Conservation (phyloP, 805 yeast genomes). For the Komagataella populi region DNA sequence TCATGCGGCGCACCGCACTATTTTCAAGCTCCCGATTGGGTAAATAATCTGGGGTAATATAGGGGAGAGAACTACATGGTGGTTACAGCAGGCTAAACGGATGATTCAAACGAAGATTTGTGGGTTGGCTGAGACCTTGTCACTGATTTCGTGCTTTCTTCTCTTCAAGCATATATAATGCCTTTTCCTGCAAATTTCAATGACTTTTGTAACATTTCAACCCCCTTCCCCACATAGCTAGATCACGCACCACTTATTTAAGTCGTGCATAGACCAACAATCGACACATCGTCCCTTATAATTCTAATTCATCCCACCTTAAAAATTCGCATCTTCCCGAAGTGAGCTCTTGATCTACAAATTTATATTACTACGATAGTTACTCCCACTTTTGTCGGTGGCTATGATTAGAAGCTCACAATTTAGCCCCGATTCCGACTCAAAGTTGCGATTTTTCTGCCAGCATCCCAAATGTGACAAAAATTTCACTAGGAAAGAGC, state of each 20-base stretch:
- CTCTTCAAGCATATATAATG: too few relatives aligned
- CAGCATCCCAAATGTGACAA: slow-evolving; percentile 38
- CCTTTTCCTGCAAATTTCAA: not conserved
- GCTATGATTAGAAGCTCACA: not conserved
- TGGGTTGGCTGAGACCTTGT: not conserved
- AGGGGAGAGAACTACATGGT: too few relatives aligned
- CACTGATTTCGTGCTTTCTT: too few relatives aligned
- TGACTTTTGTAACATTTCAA: not conserved
- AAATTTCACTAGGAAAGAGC: slow-evolving; percentile 47
- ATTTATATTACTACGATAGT: too few relatives aligned
- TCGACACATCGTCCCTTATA: not conserved
- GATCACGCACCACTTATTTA: not conserved
- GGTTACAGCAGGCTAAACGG: too few relatives aligned
- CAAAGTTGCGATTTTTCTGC: slow-evolving; percentile 14
- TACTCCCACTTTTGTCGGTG: not conserved
- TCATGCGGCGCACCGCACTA: not conserved
- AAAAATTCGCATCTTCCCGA: not conserved
- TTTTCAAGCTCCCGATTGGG: not conserved
- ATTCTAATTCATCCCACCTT: not conserved
- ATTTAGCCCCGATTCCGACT: not conserved
- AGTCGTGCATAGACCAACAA: not conserved
- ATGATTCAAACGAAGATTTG: too few relatives aligned
- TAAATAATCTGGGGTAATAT: not conserved
- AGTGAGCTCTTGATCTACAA: not conserved
- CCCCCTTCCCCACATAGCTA: not conserved